phyloP scores from a whole-genome alignment of 352 stramenopile genomes.

The Pythium plurisporium region DNA sequence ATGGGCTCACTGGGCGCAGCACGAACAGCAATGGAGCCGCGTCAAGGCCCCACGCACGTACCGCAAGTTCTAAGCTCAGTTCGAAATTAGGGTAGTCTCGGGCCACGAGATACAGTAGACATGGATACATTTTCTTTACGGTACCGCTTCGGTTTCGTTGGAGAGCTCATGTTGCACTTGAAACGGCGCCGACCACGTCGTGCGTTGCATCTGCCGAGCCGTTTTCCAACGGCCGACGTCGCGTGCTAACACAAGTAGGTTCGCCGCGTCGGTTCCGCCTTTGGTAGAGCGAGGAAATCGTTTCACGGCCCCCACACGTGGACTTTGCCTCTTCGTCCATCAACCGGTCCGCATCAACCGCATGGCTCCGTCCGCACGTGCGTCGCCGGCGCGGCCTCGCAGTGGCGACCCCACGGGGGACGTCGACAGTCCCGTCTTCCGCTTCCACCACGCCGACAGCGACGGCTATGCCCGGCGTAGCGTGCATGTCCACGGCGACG shows the following conservation, averaged over 20 bases:
- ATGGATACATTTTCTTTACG: conserved; percentile 2
- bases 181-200: neutral
- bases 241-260: too few species aligned
- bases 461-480: neutral
- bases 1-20: conserved; percentile 51
- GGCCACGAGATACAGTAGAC: neutral
- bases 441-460: conserved; percentile 1
- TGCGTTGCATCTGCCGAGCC: neutral
- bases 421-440: conserved; percentile 20
- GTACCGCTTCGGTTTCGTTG: too few species aligned
- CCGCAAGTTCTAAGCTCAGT: conserved; percentile 46
- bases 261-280: too few species aligned
- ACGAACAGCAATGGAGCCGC: conserved; percentile 61
- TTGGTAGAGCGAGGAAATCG: neutral
- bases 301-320: too few species aligned
- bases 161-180: conserved; percentile 7
- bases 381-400: neutral
- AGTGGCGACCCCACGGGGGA: neutral
- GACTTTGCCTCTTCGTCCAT: too few species aligned
- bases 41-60: conserved; percentile 47
- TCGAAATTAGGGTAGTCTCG: neutral
- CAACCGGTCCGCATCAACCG: too few species aligned
- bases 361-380: neutral
- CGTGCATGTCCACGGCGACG: neutral
- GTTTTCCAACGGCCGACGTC: conserved; percentile 3